Evolutionary conservation across 2,329 filamentous ascomycete genomes (phyloP).

Genomic region (Chaetomium strumarium): DNA sequence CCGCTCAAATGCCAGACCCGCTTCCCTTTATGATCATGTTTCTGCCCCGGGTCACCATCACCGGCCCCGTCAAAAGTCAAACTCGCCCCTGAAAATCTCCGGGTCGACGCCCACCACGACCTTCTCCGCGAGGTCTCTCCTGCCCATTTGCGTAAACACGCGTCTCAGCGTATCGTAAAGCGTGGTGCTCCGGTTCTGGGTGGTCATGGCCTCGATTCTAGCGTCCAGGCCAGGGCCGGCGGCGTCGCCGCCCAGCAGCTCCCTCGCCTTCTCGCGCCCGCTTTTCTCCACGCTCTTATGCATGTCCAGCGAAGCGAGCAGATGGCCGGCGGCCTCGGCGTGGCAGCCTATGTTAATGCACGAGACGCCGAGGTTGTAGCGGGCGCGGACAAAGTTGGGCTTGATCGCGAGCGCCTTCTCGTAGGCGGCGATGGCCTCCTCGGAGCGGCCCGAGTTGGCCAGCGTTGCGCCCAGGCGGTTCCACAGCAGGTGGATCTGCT

Average conservation of each 20-base stretch:
- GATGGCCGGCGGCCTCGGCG: constrained; percentile 85
- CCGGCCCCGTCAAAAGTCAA: constrained; percentile 62
- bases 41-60: constrained; percentile 8
- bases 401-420: constrained; percentile 84
- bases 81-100: constrained; percentile 79
- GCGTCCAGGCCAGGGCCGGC: constrained; percentile 49
- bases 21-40: neutral
- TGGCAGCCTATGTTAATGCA: constrained; percentile 98
- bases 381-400: constrained; percentile 92
- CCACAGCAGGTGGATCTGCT: constrained; percentile 91
- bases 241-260: constrained; percentile 61
- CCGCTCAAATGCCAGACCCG: constrained; percentile 18
- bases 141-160: constrained; percentile 95
- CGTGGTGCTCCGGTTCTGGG: constrained; percentile 94
- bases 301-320: constrained; percentile 89
- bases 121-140: constrained; percentile 79
- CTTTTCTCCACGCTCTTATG: constrained; percentile 88
- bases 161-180: constrained; percentile 88
- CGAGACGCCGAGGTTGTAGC: constrained; percentile 92
- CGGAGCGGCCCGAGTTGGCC: constrained; percentile 85
- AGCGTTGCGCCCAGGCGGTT: constrained; percentile 94
- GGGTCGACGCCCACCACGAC: constrained; percentile 89
- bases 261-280: constrained; percentile 73
- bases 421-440: constrained; percentile 96
- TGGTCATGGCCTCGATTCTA: constrained; percentile 78